Conservation (phyloP, 1,284 basidiomycete genomes). For the Cerioporus squamosus region DNA sequence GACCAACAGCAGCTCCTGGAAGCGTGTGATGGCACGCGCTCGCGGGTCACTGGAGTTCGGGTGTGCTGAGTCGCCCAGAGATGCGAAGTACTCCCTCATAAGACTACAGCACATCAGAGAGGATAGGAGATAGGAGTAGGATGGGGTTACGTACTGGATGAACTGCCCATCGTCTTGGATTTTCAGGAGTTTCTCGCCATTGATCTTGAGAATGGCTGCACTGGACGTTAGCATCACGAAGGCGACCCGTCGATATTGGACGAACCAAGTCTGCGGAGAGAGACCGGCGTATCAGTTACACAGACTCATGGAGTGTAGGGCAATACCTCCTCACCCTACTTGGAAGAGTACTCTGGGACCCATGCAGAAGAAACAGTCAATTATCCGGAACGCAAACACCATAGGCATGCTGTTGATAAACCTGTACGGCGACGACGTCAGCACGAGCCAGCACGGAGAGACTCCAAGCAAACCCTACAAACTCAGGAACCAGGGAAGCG, state of each 20-base stretch:
- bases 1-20: constrained; percentile 95
- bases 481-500: constrained; percentile 97
- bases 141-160: constrained; percentile 71
- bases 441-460: not conserved
- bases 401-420: constrained; percentile 99
- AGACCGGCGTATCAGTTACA: not conserved
- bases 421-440: constrained; percentile 41
- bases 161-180: constrained; percentile 98
- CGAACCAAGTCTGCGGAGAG: constrained; percentile 46
- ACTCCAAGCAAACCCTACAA: constrained; percentile 56
- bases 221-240: constrained; percentile 11
- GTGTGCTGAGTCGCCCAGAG: constrained; percentile 94
- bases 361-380: constrained; percentile 99
- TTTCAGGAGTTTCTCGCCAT: constrained; percentile 92
- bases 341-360: constrained; percentile 98
- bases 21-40: constrained; percentile 93
- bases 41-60: constrained; percentile 89
- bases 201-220: constrained; percentile 95
- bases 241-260: constrained; percentile 13
- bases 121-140: not conserved
- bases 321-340: constrained; percentile 71
- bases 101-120: constrained; percentile 50
- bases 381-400: constrained; percentile 98
- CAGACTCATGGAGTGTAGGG: too few species aligned
- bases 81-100: constrained; percentile 94